Base-by-base conservation (phyloP, 768 basidiomycete species). In the Pholiota molesta region DNA sequence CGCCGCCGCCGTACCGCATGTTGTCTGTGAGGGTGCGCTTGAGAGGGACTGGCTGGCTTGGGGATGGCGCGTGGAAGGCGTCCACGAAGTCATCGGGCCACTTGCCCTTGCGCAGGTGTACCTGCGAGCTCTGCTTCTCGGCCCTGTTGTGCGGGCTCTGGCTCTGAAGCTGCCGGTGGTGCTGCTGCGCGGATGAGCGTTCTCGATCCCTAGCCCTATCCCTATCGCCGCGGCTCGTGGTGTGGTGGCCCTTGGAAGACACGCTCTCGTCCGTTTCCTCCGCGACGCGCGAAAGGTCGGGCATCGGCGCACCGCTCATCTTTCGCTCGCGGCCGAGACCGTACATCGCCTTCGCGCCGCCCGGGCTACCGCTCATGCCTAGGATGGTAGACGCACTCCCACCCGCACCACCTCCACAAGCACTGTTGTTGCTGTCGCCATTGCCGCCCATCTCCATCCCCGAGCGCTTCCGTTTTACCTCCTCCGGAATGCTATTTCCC, bases 61-160 rank as follows among this genome's bases (percentile, higher is more conserved):
- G 28, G 28, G 51, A 49, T 21, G 55, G 76, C 61, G 73, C 61
- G 57, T 79, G 78, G 62, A 90, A 83, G 29, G 78, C 85, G 65
- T 86, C 85, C 59, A 92, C 71, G 71, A 92, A 90, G 72, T 92
- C 91, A 73, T 92, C 90, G 0, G 92, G 90, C 90, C 90, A 92
- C 73, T 89, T 91, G 61, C 89, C 91, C 72, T 92, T 90, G 35
- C 86, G 85, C 35, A 92, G 83, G 58, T 86, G 81, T 64, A 91
- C 79, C 61, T 23, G 78, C 77, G 64, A 71, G 68, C 62, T 64
- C 68, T 65, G 74, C 77, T 58, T 75, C 77, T 60, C 47, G n/a
- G 53, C 42, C 28, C 35, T n/a, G 26, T 56, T 49, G 33, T 55
- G 58, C 19, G 63, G 57, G 62, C 66, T 55, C 52, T 54, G 58